phyloP scores from a whole-genome alignment of 1,284 basidiomycete genomes.

The Meripilus lineatus region DNA sequence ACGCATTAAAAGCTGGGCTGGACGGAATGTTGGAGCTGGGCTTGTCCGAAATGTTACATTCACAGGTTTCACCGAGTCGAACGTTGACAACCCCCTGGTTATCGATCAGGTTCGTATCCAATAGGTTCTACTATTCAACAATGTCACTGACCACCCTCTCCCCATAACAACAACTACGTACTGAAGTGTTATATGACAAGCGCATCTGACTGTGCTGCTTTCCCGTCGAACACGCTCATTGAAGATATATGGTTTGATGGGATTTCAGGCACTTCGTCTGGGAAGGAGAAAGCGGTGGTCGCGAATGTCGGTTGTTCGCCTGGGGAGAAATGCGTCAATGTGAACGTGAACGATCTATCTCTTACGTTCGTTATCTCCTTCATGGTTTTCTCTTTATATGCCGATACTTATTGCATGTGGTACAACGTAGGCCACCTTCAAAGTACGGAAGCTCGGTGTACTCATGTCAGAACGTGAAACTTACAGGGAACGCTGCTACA shows the following conservation, averaged over 20 bases:
- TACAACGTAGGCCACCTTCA: constrained; percentile 21
- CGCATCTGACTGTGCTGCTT: constrained; percentile 24
- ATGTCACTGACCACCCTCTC: not conserved
- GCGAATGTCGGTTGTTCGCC: constrained; percentile 55
- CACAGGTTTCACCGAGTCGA: constrained; percentile 30
- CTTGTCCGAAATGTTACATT: constrained; percentile 38
- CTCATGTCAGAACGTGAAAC: constrained; percentile 28
- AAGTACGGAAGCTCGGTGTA: constrained; percentile 25
- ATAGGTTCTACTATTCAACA: not conserved
- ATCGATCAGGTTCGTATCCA: constrained; percentile 30
- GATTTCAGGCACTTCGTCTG: constrained; percentile 55
- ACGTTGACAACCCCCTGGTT: constrained; percentile 40
- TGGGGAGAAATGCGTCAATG: constrained; percentile 39
- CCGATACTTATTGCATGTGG: not conserved
- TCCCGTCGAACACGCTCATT: constrained; percentile 36
- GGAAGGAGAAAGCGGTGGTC: constrained; percentile 40
- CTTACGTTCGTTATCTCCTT: constrained; percentile 26
- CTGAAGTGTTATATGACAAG: constrained; percentile 36
- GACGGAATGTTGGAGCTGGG: constrained; percentile 27
- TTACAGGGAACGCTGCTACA: constrained; percentile 26
- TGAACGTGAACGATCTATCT: constrained; percentile 43
- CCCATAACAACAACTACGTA: not conserved
- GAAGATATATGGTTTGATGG: constrained; percentile 46
- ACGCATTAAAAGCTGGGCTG: constrained; percentile 45
- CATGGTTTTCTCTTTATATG: not conserved